Percentiles rank a stretch among this genome's conserved stretches.
Conservation (phyloP, 2,329 filamentous ascomycete genomes). For the Colletotrichum sp. region DNA sequence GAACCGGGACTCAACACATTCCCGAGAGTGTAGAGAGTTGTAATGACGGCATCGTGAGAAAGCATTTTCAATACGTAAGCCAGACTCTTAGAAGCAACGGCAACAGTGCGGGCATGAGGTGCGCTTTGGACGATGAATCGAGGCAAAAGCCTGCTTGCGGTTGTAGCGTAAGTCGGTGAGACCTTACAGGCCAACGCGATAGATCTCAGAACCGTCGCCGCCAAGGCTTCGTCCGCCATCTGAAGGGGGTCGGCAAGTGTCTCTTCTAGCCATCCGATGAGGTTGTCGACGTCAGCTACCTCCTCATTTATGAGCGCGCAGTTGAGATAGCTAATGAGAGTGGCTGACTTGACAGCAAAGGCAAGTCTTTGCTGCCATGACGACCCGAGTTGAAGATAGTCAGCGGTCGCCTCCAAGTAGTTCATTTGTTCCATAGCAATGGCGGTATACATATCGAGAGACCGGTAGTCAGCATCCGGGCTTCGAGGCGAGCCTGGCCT, state of each 20-base stretch:
- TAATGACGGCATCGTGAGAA: constrained; percentile 92
- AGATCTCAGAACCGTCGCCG: constrained; percentile 78
- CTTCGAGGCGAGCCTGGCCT: constrained; percentile 44
- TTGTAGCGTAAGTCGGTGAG: constrained; percentile 74
- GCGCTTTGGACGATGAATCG: constrained; percentile 87
- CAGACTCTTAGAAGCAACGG: constrained; percentile 82
- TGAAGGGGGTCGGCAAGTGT: constrained; percentile 79
- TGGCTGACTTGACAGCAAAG: constrained; percentile 83
- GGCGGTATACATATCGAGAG: constrained; percentile 69
- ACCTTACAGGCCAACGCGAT: constrained; percentile 83
- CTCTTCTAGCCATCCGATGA: constrained; percentile 87
- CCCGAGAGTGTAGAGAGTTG: constrained; percentile 93
- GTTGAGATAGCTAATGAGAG: constrained; percentile 83
- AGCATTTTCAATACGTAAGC: constrained; percentile 81
- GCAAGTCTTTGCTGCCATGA: constrained; percentile 86
- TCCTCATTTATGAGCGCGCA: constrained; percentile 85
- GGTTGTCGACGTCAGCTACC: constrained; percentile 76
- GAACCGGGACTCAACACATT: constrained; percentile 85
- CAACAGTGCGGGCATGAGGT: constrained; percentile 71
- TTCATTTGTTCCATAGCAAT: constrained; percentile 85
- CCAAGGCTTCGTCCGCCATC: constrained; percentile 81
- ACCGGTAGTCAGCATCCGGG: constrained; percentile 58
- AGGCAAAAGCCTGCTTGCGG: constrained; percentile 79
- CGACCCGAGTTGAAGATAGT: constrained; percentile 87
- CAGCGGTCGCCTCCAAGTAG: constrained; percentile 85